Percentiles rank a stretch among this genome's conserved stretches.
Evolutionary conservation across 1,284 basidiomycete species (phyloP).

Genomic region (Trichosporon faecale): DNA sequence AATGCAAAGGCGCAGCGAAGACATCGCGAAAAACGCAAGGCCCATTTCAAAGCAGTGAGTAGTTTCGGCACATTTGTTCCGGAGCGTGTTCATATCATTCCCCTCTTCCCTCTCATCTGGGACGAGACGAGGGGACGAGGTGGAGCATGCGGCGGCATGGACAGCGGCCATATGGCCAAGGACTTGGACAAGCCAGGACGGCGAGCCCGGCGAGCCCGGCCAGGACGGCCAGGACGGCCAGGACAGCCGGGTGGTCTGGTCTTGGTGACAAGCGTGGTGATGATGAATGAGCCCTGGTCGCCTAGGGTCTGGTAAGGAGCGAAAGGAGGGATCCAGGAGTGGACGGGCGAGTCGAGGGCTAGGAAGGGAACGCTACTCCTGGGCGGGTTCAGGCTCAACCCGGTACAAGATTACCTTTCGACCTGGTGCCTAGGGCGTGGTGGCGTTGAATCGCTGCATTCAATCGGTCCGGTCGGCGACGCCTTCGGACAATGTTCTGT

Average conservation of each 20-base stretch:
- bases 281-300: neutral
- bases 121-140: too few relatives aligned
- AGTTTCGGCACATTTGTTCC: neutral
- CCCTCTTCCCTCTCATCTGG: neutral
- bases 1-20: conserved; percentile 85
- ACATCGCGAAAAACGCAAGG: conserved; percentile 87
- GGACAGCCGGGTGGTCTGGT: conserved; percentile 4
- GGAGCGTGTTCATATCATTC: neutral
- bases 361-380: neutral
- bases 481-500: conserved; percentile 8
- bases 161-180: neutral
- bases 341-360: neutral
- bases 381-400: neutral
- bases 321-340: neutral
- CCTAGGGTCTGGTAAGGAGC: neutral
- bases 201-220: too few relatives aligned
- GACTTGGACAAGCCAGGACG: neutral
- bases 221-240: neutral
- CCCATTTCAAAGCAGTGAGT: conserved; percentile 80
- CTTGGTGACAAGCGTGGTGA: conserved; percentile 1
- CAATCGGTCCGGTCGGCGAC: conserved; percentile 3
- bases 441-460: conserved; percentile 5
- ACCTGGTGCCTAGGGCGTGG: conserved; percentile 8
- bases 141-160: neutral
- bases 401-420: conserved; percentile 6